A percentile compares a stretch with the other conserved stretches of the same genome.
Conservation (phyloP, 2,329 filamentous ascomycete species). For the Ceratocystis lukuohia region DNA sequence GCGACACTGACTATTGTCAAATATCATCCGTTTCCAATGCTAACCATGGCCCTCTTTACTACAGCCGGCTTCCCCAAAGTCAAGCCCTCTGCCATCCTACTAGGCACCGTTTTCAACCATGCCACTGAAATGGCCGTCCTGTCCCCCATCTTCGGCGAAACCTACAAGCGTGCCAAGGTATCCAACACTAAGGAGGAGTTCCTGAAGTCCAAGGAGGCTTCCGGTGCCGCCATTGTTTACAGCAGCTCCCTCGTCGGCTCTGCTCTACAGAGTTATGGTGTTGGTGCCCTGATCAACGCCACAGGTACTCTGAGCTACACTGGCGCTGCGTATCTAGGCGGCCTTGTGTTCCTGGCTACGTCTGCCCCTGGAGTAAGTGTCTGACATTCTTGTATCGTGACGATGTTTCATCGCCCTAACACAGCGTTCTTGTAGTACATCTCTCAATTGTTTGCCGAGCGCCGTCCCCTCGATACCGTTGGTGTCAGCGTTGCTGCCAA, state of each 20-base stretch:
- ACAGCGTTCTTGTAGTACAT: conserved; percentile 48
- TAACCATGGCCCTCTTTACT: conserved; percentile 14
- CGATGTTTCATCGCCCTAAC: not conserved
- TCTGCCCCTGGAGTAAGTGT: conserved; percentile 68
- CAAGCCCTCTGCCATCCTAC: conserved; percentile 94
- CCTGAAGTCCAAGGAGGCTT: conserved; percentile 81
- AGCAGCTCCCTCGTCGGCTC: conserved; percentile 82
- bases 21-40: not conserved
- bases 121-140: conserved; percentile 77
- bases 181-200: conserved; percentile 96
- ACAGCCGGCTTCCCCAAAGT: conserved; percentile 50
- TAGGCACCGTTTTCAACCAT: conserved; percentile 94
- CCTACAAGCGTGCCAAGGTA: conserved; percentile 81
- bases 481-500: conserved; percentile 74
- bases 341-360: conserved; percentile 80
- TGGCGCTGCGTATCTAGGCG: conserved; percentile 86
- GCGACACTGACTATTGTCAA: not conserved
- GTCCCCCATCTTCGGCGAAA: conserved; percentile 80
- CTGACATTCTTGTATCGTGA: not conserved
- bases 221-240: conserved; percentile 75
- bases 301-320: conserved; percentile 94
- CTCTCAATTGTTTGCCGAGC: conserved; percentile 76
- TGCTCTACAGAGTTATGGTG: conserved; percentile 76
- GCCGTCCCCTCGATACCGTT: conserved; percentile 79
- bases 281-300: conserved; percentile 83